Conservation (phyloP, 352 stramenopile species). For the Phytophthora meadii region DNA sequence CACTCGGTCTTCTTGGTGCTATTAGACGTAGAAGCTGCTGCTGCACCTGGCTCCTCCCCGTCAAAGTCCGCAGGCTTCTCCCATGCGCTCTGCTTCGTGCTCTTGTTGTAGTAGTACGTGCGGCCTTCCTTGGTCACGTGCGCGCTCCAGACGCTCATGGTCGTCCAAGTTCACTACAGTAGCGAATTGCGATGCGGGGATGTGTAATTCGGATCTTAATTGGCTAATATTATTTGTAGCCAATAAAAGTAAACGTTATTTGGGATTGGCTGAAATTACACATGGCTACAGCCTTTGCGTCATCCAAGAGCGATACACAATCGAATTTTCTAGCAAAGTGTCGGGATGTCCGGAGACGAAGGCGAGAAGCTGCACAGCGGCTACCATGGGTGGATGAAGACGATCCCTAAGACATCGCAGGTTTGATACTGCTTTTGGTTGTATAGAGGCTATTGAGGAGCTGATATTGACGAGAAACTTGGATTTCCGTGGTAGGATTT, state of each 20-base stretch:
- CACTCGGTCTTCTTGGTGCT: slow-evolving; percentile 56
- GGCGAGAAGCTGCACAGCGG: slow-evolving; percentile 79
- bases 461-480: not conserved
- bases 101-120: slow-evolving; percentile 91
- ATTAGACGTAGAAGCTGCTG: slow-evolving; percentile 6
- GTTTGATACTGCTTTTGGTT: slow-evolving; percentile 24
- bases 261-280: slow-evolving; percentile 11
- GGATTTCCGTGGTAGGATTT: slow-evolving; percentile 62
- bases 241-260: slow-evolving; percentile 8
- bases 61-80: slow-evolving; percentile 85
- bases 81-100: slow-evolving; percentile 89
- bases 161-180: slow-evolving; percentile 6
- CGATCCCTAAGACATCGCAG: slow-evolving; percentile 81
- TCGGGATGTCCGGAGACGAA: slow-evolving; percentile 55
- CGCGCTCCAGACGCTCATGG: slow-evolving; percentile 77
- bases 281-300: slow-evolving; percentile 3
- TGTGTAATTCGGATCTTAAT: not conserved
- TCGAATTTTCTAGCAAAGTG: slow-evolving; percentile 34
- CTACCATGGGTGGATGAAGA: slow-evolving; percentile 91
- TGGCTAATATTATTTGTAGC: slow-evolving; percentile 9
- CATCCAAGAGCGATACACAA: slow-evolving; percentile 14
- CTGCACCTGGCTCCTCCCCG: slow-evolving; percentile 38
- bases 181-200: slow-evolving; percentile 1
- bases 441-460: no score
- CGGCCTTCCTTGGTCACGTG: slow-evolving; percentile 88